Evolutionary conservation across 176 grass and related monocot species (phyloP), one percentile per base, ranked within the genome.

Genomic region (Oryza nivara): DNA sequence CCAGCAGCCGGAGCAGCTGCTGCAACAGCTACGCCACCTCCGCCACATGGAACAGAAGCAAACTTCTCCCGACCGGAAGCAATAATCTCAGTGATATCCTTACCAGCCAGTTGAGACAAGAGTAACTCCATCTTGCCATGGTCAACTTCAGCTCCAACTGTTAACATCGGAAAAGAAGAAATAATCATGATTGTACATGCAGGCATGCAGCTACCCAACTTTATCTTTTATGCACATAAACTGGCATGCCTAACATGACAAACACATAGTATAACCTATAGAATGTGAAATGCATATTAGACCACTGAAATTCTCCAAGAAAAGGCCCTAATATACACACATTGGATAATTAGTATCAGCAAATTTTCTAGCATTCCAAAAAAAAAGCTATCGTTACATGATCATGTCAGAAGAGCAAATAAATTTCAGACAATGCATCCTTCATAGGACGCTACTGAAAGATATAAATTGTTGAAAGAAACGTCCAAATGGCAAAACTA

Each of bases 21-120:
- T 32, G 69, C 70, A 64, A 73, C 56, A 65, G 54, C 69, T 41
- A 61, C 40, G 14, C 51, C 81, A 20, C 80, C 80, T 6, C 81
- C 81, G 4, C 81, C 70, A 75, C 49, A 83, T 46, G 81, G 81
- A 70, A 74, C 81, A 1, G 81, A 83, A 65, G 81, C 81, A 40
- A 83, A 83, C 81, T 83, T 83, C 69, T 83, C 81, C 56, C 81
- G 43, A 26, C 56, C 40, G 8, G 70, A 58, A 47, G 81, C 70
- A 74, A 83, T 66, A 12, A 83, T 16, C 69, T 83, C 70, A 74
- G 16, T 83, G 56, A 75, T 67, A 16, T 83, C 81, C 56, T 83
- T 83, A 36, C 70, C 70, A 64, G 25, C 41, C 35, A 83, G 25
- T 43, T 82, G 25, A 38, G 67, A 51, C 32, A 71, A 52, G 36